Evolutionary conservation across 2,329 filamentous ascomycete genomes (phyloP).

Genomic region (Xylariaceae sp.): DNA sequence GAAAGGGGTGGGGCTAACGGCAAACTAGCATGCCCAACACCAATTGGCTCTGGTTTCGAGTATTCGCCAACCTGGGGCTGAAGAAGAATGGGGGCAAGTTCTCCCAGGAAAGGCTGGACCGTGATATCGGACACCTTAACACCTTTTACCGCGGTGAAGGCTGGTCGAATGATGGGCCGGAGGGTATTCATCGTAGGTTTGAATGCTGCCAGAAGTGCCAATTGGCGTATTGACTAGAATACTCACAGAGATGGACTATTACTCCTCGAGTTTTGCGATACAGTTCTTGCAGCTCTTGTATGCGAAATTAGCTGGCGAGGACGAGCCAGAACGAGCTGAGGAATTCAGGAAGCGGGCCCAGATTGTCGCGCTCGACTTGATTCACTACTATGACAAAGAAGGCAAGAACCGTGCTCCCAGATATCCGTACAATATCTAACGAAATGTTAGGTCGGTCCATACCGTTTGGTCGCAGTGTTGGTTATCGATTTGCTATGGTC

Average conservation of each 20-base stretch:
- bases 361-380: conserved; percentile 68
- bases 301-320: conserved; percentile 68
- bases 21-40: conserved; percentile 67
- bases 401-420: conserved; percentile 36
- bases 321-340: conserved; percentile 66
- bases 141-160: conserved; percentile 81
- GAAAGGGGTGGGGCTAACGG: conserved; percentile 14
- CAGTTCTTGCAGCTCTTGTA: conserved; percentile 80
- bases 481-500: conserved; percentile 85
- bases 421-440: not conserved
- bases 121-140: conserved; percentile 76
- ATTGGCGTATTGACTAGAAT: conserved; percentile 8
- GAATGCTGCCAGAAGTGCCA: not conserved
- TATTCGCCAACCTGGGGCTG: conserved; percentile 79
- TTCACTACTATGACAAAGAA: conserved; percentile 75
- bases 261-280: conserved; percentile 80
- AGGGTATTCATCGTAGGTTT: conserved; percentile 68
- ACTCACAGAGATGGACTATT: conserved; percentile 74
- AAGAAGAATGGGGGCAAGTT: conserved; percentile 74
- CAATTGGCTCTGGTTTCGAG: conserved; percentile 79
- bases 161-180: conserved; percentile 81
- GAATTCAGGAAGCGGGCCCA: conserved; percentile 72
- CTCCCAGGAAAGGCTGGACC: conserved; percentile 69
- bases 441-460: conserved; percentile 59
- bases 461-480: conserved; percentile 76